These are phyloP conservation scores for Metschnikowia shivogae DNA, from an alignment of 805 yeast species.

Conservation along the genomic window DNA sequence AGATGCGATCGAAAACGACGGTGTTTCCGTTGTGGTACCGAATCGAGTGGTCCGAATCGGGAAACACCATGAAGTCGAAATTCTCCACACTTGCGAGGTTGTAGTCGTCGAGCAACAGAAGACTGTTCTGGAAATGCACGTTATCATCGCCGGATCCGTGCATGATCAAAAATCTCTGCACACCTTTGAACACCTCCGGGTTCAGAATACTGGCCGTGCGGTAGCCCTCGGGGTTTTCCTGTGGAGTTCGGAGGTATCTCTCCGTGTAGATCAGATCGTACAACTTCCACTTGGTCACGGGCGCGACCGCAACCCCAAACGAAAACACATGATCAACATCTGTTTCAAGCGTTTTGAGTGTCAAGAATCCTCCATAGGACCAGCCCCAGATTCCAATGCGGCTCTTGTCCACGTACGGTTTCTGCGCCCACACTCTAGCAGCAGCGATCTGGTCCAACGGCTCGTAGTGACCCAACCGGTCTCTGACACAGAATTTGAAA, in stretches of 20 bases:
- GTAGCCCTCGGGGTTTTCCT: slow-evolving; percentile 63
- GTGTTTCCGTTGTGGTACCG: slow-evolving; percentile 66
- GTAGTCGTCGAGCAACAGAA: slow-evolving; percentile 70
- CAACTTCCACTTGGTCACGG: slow-evolving; percentile 90
- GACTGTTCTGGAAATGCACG: slow-evolving; percentile 89
- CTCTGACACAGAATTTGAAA: slow-evolving; percentile 77
- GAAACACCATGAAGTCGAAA: slow-evolving; percentile 73
- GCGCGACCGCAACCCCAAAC: slow-evolving; percentile 95
- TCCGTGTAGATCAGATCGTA: slow-evolving; percentile 95
- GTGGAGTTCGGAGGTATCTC: slow-evolving; percentile 86
- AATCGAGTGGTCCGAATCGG: slow-evolving; percentile 76
- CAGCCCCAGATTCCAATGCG: slow-evolving; percentile 94
- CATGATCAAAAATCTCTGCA: slow-evolving; percentile 73
- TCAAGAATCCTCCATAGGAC: slow-evolving; percentile 95
- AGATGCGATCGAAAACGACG: slow-evolving; percentile 58
- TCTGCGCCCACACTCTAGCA: slow-evolving; percentile 64
- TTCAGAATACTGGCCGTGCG: slow-evolving; percentile 50
- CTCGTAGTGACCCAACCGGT: slow-evolving; percentile 76
- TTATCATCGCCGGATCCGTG: slow-evolving; percentile 98
- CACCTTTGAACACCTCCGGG: slow-evolving; percentile 50
- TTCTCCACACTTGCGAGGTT: slow-evolving; percentile 76
- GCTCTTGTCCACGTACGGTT: slow-evolving; percentile 59
- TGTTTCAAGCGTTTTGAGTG: slow-evolving; percentile 80
- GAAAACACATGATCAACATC: slow-evolving; percentile 65
- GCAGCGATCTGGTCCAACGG: slow-evolving; percentile 83